Evolutionary conservation across 352 stramenopile genomes (phyloP).

Genomic region (Pythium phragmitis): DNA sequence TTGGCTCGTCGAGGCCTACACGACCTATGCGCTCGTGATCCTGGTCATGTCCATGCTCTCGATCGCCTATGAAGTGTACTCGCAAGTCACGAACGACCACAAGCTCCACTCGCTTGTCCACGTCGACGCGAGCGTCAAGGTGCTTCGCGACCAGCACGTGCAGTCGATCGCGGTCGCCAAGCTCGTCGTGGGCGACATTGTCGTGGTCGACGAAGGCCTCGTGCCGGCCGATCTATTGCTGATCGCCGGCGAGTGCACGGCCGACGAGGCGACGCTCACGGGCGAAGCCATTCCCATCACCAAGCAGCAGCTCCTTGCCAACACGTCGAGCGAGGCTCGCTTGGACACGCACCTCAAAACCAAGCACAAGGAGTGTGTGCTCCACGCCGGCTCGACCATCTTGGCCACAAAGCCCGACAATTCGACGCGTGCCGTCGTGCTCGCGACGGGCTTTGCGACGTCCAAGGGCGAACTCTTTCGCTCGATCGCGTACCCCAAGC

Average conservation of each 20-base stretch:
- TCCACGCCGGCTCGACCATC: slow-evolving; percentile 58
- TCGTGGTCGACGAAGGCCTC: slow-evolving; percentile 61
- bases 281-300: slow-evolving; percentile 80
- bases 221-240: slow-evolving; percentile 66
- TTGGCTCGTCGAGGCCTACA: slow-evolving; percentile 71
- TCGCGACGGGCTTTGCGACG: slow-evolving; percentile 34
- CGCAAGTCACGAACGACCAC: slow-evolving; percentile 58
- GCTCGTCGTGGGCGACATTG: slow-evolving; percentile 70
- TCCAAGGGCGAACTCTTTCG: slow-evolving; percentile 41
- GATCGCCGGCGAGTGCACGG: slow-evolving; percentile 61
- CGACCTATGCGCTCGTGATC: slow-evolving; percentile 66
- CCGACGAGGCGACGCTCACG: slow-evolving; percentile 76
- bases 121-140: slow-evolving; percentile 53
- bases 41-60: slow-evolving; percentile 60
- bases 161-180: slow-evolving; percentile 39
- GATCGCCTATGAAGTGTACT: slow-evolving; percentile 67
- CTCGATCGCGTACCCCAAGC: slow-evolving; percentile 33
- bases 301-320: slow-evolving; percentile 41
- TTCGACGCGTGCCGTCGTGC: slow-evolving; percentile 30
- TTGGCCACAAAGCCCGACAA: slow-evolving; percentile 19
- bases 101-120: slow-evolving; percentile 62
- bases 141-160: slow-evolving; percentile 56
- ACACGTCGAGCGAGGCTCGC: slow-evolving; percentile 9
- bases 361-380: slow-evolving; percentile 45
- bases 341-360: slow-evolving; percentile 45